Base-by-base conservation (phyloP, 2,329 filamentous ascomycete species). In the Apiospora saccharicola region DNA sequence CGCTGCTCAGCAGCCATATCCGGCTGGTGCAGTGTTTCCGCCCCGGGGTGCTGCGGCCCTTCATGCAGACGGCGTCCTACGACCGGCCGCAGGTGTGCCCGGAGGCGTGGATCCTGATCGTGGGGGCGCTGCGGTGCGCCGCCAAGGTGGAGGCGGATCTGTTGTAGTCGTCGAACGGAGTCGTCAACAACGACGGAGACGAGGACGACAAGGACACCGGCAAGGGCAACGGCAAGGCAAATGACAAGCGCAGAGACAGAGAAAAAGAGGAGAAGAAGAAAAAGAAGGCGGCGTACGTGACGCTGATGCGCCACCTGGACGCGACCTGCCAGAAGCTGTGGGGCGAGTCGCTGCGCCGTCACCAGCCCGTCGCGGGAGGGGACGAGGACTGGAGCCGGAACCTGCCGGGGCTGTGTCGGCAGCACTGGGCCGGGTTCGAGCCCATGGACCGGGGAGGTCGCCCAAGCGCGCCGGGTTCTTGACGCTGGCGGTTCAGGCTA, bases 371-470 rank as follows among this genome's bases (percentile, higher is more conserved):
- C 37, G 37, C 3, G 6, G 37, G 37, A 5, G 67, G 44, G 13
- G 67, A 46, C 43, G 67, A 68, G 37, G 41, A 44, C 10, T 68
- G 26, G 16, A n/a, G n/a, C n/a, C n/a, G n/a, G n/a, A n/a, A n/a
- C n/a, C n/a, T n/a, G n/a, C n/a, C n/a, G n/a, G n/a, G n/a, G n/a
- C n/a, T 79, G 19, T 74, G 77, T 22, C 72, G 72, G 41, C 78
- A 77, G 67, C 79, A 80, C 69, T 81, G 79, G 79, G 74, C 79
- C 8, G 76, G 75, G 61, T 80, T 75, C 68, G 79, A 81, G 71
- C 79, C 79, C 22, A 80, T 81, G 79, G 79, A 79, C 69, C 75
- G 77, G 79, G 79, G n/a, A 79, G 79, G 72, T 75, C 79, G n/a
- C 79, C 79, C 3, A 80, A 79, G 70, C 78, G 79, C 19, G 77